Evolutionary conservation across 495 filamentous ascomycete species (phyloP).

Genomic region (Aspergillus haitiensis): DNA sequence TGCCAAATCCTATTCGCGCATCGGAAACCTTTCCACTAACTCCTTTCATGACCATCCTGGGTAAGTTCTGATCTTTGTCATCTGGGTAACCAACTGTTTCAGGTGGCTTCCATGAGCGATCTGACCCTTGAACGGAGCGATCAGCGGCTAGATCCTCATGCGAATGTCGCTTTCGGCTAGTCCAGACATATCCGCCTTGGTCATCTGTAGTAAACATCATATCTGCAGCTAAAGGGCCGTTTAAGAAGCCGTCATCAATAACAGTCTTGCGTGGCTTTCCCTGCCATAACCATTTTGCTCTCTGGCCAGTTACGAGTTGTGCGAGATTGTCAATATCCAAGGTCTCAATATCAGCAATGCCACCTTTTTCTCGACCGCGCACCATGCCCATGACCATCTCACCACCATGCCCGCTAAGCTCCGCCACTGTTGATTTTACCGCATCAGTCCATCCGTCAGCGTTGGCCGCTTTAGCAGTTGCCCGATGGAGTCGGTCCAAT

Average conservation of each 20-base stretch:
- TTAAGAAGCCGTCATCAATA: constrained; percentile 50
- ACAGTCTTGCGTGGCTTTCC: constrained; percentile 75
- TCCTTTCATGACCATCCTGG: constrained; percentile 71
- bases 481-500: constrained; percentile 72
- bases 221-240: constrained; percentile 52
- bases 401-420: constrained; percentile 91
- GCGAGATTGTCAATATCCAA: constrained; percentile 83
- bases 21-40: constrained; percentile 79
- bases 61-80: constrained; percentile 65
- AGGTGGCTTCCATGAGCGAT: constrained; percentile 32
- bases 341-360: constrained; percentile 90
- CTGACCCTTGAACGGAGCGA: constrained; percentile 30
- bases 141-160: constrained; percentile 40
- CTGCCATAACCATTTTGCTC: constrained; percentile 90
- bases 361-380: constrained; percentile 79
- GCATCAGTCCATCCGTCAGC: constrained; percentile 81
- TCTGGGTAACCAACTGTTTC: constrained; percentile 37
- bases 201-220: constrained; percentile 69
- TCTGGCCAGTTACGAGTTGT: constrained; percentile 71
- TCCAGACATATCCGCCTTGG: constrained; percentile 64
- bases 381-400: constrained; percentile 94
- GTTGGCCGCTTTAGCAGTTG: constrained; percentile 84
- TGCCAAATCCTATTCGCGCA: constrained; percentile 76
- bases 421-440: constrained; percentile 91
- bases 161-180: constrained; percentile 52